Percentiles rank a stretch among this genome's conserved stretches.
Conservation (phyloP, 1,284 basidiomycete species). For the Schizophyllum amplum region DNA sequence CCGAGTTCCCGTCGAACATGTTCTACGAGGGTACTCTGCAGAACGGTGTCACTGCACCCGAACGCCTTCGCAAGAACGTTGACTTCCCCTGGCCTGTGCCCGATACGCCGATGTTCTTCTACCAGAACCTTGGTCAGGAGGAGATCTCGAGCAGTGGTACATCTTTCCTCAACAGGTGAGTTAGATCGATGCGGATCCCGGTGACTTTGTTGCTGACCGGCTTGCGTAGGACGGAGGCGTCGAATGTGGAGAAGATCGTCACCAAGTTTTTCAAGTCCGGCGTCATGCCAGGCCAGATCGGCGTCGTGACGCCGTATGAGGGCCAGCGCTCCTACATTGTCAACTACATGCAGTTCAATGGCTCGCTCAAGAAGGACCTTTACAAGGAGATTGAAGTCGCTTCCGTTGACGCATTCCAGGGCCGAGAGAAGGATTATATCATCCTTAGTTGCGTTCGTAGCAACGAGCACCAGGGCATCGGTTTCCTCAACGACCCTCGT, state of each 20-base stretch:
- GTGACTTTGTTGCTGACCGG: too few species aligned
- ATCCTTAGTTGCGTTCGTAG: conserved; percentile 98
- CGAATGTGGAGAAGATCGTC: conserved; percentile 99
- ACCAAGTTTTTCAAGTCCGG: conserved; percentile 99
- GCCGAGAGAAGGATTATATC: conserved; percentile 99
- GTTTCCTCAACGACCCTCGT: conserved; percentile 97
- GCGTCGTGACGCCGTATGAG: conserved; percentile 98
- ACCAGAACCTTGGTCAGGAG: conserved; percentile 98
- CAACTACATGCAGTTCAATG: conserved; percentile 99
- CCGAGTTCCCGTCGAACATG: conserved; percentile 99
- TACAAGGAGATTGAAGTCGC: conserved; percentile 99
- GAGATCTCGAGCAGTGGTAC: conserved; percentile 98
- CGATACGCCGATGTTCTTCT: conserved; percentile 99
- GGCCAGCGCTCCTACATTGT: conserved; percentile 99
- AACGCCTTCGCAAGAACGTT: conserved; percentile 92
- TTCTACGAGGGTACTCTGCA: conserved; percentile 99
- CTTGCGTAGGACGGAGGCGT: conserved; percentile 81
- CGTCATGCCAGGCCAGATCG: conserved; percentile 91
- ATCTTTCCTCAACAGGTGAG: conserved; percentile 91
- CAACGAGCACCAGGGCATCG: conserved; percentile 99
- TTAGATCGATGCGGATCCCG: too few species aligned
- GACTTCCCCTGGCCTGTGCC: conserved; percentile 99
- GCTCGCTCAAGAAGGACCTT: conserved; percentile 94
- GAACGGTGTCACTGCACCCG: conserved; percentile 98
- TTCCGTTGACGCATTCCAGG: conserved; percentile 98